Percentiles rank a stretch among this genome's conserved stretches.
These are phyloP conservation scores for Geotrichum phurueaensis DNA, from an alignment of 1,139 yeast species.

Conservation along the genomic window DNA sequence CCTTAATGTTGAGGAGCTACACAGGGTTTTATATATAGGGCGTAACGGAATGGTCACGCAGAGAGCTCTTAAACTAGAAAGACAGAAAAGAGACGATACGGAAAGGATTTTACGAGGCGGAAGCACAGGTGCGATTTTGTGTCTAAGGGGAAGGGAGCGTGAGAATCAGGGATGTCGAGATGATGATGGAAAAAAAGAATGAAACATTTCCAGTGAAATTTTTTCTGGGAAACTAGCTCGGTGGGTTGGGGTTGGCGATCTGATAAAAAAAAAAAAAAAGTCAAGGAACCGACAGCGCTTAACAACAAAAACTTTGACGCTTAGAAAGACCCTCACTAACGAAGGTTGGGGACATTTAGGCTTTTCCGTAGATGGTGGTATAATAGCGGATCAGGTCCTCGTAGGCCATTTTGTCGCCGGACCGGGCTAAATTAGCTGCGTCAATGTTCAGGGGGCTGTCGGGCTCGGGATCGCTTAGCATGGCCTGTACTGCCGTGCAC, in stretches of 20 bases:
- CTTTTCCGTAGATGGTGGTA: constrained; percentile 28
- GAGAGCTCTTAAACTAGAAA: neutral
- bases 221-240: neutral
- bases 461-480: constrained; percentile 75
- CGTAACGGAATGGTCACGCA: neutral
- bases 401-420: constrained; percentile 52
- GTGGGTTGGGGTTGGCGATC: neutral
- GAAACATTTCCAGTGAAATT: neutral
- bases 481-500: constrained; percentile 63
- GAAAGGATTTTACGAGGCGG: neutral
- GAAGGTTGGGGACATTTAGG: neutral
- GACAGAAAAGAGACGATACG: neutral
- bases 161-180: neutral
- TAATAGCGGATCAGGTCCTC: constrained; percentile 59
- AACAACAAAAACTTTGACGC: neutral
- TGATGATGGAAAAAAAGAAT: neutral
- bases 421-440: constrained; percentile 67
- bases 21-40: neutral
- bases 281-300: no score
- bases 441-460: constrained; percentile 82
- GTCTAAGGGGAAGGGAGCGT: neutral
- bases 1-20: neutral
- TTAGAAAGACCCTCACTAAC: no score
- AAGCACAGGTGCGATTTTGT: neutral
- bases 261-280: neutral